Conservation (phyloP, 1,284 basidiomycete genomes). For the Acaromyces ingoldii region DNA sequence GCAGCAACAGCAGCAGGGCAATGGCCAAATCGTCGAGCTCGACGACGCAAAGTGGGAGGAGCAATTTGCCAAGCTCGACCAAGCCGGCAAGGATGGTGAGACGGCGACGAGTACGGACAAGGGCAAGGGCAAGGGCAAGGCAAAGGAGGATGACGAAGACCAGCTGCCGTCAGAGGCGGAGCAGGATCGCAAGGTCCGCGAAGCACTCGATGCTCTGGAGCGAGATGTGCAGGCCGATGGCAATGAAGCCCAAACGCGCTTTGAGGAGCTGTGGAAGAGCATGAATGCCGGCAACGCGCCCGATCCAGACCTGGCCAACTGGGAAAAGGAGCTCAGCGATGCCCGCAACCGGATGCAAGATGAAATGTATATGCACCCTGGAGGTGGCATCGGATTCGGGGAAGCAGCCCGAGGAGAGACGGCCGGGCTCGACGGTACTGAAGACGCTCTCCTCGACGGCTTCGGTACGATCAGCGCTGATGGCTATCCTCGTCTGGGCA, state of each 20-base stretch:
- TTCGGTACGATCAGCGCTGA: conserved; percentile 38
- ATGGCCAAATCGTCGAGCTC: conserved; percentile 36
- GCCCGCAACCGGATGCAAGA: conserved; percentile 64
- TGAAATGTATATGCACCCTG: conserved; percentile 36
- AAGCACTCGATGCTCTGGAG: conserved; percentile 43
- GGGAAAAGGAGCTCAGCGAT: conserved; percentile 59
- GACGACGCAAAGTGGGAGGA: conserved; percentile 46
- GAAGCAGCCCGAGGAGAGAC: conserved; percentile 30
- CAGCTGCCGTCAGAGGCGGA: conserved; percentile 32
- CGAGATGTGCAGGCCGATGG: conserved; percentile 35
- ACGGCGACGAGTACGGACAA: conserved; percentile 20
- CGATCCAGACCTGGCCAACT: conserved; percentile 59
- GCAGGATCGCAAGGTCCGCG: conserved; percentile 31
- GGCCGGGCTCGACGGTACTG: conserved; percentile 40
- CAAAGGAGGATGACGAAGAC: conserved; percentile 18
- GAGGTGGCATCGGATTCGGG: conserved; percentile 42
- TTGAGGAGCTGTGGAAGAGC: conserved; percentile 48
- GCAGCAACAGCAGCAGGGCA: conserved; percentile 14
- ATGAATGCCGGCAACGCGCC: conserved; percentile 35
- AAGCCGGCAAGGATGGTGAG: no score
- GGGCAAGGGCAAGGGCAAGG: conserved; percentile 42
- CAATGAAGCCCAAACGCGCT: conserved; percentile 32
- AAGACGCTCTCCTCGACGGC: conserved; percentile 37
- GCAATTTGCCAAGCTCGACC: conserved; percentile 44
- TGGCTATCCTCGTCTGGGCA: conserved; percentile 44